Conservation (phyloP, 352 stramenopile genomes). For the Pythium utonaiense region DNA sequence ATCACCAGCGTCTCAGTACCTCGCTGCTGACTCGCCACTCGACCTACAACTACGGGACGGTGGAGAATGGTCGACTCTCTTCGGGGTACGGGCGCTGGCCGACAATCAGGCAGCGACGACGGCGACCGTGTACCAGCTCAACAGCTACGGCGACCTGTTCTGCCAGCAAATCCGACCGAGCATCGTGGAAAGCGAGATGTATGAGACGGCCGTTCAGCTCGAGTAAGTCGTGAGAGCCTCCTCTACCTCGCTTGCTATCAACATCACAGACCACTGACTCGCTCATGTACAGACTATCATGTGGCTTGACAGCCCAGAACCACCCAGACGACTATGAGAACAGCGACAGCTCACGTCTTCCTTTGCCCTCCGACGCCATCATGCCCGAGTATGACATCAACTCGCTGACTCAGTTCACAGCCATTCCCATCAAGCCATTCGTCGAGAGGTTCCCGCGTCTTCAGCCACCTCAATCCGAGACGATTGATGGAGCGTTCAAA, state of each 20-base stretch:
- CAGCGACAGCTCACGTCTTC: constrained; percentile 25
- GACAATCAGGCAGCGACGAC: constrained; percentile 15
- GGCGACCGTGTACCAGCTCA: constrained; percentile 53
- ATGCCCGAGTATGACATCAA: constrained; percentile 48
- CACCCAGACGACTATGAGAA: neutral
- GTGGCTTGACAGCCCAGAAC: constrained; percentile 36
- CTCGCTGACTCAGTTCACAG: constrained; percentile 38
- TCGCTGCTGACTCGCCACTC: constrained; percentile 53
- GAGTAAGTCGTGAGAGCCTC: constrained; percentile 34
- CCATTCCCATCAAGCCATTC: constrained; percentile 43
- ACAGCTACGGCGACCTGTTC: constrained; percentile 58
- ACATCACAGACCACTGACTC: neutral
- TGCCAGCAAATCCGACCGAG: constrained; percentile 45
- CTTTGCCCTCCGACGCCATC: constrained; percentile 55
- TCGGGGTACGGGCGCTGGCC: constrained; percentile 41
- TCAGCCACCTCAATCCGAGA: constrained; percentile 1
- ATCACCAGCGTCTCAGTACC: constrained; percentile 35
- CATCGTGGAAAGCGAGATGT: constrained; percentile 29
- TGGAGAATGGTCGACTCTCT: constrained; percentile 51
- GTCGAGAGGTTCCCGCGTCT: constrained; percentile 49
- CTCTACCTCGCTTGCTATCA: too few species aligned
- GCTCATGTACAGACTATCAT: constrained; percentile 38
- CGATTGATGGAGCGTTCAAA: neutral
- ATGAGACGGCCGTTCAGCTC: constrained; percentile 44
- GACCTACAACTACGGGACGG: constrained; percentile 59